Evolutionary conservation across 1,284 basidiomycete genomes (phyloP), one percentile per base, ranked within the genome.

Genomic region (Tilletia caries): DNA sequence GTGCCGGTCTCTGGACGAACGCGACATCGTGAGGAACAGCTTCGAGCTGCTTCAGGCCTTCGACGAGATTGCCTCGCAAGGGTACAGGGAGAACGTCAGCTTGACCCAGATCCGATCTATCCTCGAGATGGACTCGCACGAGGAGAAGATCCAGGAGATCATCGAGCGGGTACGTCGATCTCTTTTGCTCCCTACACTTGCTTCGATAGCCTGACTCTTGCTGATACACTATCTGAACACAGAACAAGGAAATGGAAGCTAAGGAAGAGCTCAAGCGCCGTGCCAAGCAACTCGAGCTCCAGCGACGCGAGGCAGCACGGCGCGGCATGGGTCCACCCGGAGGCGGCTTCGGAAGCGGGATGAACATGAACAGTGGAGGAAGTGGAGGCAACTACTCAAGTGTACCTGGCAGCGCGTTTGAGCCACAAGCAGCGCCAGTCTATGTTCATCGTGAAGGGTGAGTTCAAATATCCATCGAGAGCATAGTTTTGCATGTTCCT

Each of bases 81-180:
- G 96, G 1, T 98, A 95, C 85, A 87, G 94, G 80, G 96, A 98
- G 85, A 91, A 92, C 73, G 91, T 97, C 67, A 93, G 91, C 80
- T 85, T 98, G 64, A 89, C 91, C 84, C 95, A 98, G 84, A 92
- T 98, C 60, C 87, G 92, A 76, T 95, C 88, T 79, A 90, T 96
- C 48, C 86, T 98, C 76, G 96, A 98, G 87, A 98, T 97, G 91
- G 96, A 98, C 86, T 93, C 91, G 85, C 96, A 99, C 85, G 96
- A 98, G 84, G 96, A 99, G 86, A 98, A 97, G 87, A 98, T 99
- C 74, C 95, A 98, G 83, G 96, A 98, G 80, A 98, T 98, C 84
- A 99, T 98, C 78, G 92, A 94, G 25, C 87, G 91, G 83, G 92
- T 93, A 80, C 71, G 89, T 85, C 41, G 20, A 32, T 37, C 10